phyloP scores from a whole-genome alignment of 2,329 filamentous ascomycete species.

The Parastagonospora avenae region DNA sequence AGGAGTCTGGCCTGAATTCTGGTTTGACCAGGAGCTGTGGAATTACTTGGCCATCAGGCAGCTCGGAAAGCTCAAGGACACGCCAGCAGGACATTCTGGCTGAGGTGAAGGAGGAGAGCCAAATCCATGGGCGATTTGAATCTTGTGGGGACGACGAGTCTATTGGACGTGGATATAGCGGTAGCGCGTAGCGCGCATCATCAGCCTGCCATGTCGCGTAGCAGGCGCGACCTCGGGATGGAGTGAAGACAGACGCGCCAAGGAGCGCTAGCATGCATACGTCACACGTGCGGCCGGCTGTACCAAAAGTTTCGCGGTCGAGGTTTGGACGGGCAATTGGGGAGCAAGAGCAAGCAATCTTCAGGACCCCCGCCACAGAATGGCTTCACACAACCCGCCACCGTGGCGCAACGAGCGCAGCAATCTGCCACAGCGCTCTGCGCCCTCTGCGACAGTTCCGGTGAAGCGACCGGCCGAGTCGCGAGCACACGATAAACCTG shows the following conservation, averaged over 20 bases:
- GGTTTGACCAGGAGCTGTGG: constrained; percentile 70
- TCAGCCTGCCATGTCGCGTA: no score
- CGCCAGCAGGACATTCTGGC: constrained; percentile 43
- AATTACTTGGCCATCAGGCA: constrained; percentile 36
- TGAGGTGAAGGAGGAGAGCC: neutral
- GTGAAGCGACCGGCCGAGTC: constrained; percentile 53
- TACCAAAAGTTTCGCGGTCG: constrained; percentile 1
- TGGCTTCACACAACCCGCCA: constrained; percentile 41
- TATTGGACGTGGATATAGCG: no score
- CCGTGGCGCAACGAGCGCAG: constrained; percentile 39
- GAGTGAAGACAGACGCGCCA: constrained; percentile 6
- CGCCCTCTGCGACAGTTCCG: constrained; percentile 42
- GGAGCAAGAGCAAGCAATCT: neutral
- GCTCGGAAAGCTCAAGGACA: constrained; percentile 33
- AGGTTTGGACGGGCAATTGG: neutral
- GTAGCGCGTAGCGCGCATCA: no score
- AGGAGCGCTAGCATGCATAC: constrained; percentile 15
- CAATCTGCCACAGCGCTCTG: constrained; percentile 24
- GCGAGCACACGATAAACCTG: constrained; percentile 10
- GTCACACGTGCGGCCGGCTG: constrained; percentile 12
- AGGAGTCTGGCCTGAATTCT: constrained; percentile 60
- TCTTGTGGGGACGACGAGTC: no score
- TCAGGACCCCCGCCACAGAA: constrained; percentile 5
- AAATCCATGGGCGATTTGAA: neutral
- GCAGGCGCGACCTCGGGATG: neutral